phyloP scores from a whole-genome alignment of 495 filamentous ascomycete genomes.

The Trichoderma erinaceum region DNA sequence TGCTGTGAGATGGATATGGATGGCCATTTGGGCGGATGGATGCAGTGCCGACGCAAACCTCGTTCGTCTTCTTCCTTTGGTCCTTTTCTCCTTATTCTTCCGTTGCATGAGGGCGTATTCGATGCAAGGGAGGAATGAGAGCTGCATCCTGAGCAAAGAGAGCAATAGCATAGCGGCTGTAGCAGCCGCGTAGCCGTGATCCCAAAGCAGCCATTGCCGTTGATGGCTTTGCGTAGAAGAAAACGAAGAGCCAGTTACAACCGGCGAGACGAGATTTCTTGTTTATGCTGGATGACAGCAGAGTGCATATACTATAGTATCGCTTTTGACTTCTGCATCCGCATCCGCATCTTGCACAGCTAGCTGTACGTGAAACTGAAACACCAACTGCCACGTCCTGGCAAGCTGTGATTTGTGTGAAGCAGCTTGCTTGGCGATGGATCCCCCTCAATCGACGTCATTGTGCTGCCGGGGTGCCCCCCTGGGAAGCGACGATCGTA shows the following conservation, averaged over 20 bases:
- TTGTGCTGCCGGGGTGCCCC: background rate
- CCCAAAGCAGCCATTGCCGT: background rate
- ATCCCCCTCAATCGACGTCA: background rate
- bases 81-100: background rate
- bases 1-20: background rate
- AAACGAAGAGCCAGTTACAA: background rate
- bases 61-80: background rate
- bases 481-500: slow-evolving; percentile 3
- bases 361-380: background rate
- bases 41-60: slow-evolving; percentile 5
- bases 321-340: background rate
- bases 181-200: background rate
- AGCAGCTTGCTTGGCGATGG: background rate
- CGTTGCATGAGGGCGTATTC: background rate
- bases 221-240: background rate
- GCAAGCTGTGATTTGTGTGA: background rate
- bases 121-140: background rate
- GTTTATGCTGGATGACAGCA: slow-evolving; percentile 1
- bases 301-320: background rate
- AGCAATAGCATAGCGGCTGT: background rate
- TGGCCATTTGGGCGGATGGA: background rate
- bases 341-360: background rate
- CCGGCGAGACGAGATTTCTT: background rate
- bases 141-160: background rate
- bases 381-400: background rate